These are phyloP conservation scores for Pistacia vera DNA, from an alignment of 345 rosid species.

Conservation along the genomic window DNA sequence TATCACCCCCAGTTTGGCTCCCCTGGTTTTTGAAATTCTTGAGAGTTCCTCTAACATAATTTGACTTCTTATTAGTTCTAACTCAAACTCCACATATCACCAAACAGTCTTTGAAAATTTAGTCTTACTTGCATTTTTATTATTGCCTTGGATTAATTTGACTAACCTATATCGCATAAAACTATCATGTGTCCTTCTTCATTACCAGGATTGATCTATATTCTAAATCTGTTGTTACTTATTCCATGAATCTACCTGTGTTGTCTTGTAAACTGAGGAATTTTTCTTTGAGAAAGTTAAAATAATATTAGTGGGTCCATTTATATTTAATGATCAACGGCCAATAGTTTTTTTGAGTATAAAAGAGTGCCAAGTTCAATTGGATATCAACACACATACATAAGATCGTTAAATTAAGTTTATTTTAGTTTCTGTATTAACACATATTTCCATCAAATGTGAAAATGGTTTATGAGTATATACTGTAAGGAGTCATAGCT, in stretches of 20 bases:
- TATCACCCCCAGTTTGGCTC: constrained; percentile 6
- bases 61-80: neutral
- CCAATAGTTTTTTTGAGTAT: neutral
- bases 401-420: neutral
- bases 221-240: neutral
- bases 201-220: neutral
- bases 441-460: neutral
- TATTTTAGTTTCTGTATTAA: neutral
- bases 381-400: too few species aligned
- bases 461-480: constrained; percentile 8
- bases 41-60: neutral
- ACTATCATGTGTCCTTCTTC: neutral
- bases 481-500: constrained; percentile 5
- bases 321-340: too few species aligned
- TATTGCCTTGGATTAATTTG: neutral
- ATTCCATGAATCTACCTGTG: neutral
- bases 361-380: constrained; percentile 4
- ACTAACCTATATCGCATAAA: neutral
- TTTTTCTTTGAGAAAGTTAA: too few species aligned
- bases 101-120: neutral
- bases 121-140: neutral
- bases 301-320: too few species aligned
- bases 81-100: neutral
- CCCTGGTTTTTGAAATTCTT: constrained; percentile 7
- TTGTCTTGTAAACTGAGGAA: neutral